phyloP scores from a whole-genome alignment of 257 asterid species.

The Jasminum sambac region DNA sequence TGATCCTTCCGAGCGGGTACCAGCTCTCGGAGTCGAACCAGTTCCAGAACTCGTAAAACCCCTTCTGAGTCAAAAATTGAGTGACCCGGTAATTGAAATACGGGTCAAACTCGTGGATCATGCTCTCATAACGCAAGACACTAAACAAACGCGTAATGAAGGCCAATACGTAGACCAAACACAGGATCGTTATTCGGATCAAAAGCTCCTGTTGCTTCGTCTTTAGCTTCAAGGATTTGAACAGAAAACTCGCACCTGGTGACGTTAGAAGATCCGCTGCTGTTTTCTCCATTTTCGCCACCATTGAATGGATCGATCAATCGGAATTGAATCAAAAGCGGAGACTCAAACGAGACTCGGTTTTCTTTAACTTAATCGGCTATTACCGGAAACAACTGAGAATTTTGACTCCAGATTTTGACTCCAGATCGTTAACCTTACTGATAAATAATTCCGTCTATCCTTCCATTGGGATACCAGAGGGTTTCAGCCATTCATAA shows the following conservation, averaged over 20 bases:
- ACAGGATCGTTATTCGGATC: slow-evolving; percentile 76
- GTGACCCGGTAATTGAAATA: slow-evolving; percentile 97
- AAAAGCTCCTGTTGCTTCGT: slow-evolving; percentile 96
- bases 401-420: background rate
- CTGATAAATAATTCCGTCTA: background rate
- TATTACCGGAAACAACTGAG: background rate
- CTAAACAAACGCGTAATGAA: slow-evolving; percentile 88
- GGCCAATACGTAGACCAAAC: slow-evolving; percentile 78
- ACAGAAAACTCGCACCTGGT: slow-evolving; percentile 37
- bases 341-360: background rate
- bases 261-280: slow-evolving; percentile 48
- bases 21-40: slow-evolving; percentile 99
- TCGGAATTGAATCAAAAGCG: background rate
- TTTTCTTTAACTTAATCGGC: background rate
- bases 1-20: slow-evolving; percentile 94
- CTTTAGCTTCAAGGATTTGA: slow-evolving; percentile 68
- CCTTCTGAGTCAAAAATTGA: slow-evolving; percentile 71
- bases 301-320: slow-evolving; percentile 31
- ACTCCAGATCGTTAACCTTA: background rate
- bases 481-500: background rate
- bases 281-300: slow-evolving; percentile 45
- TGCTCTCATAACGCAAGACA: slow-evolving; percentile 93
- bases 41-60: slow-evolving; percentile 94
- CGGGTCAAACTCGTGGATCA: slow-evolving; percentile 99
- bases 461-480: background rate